phyloP scores from a whole-genome alignment of 257 asterid genomes.

The Buddleja alternifolia region DNA sequence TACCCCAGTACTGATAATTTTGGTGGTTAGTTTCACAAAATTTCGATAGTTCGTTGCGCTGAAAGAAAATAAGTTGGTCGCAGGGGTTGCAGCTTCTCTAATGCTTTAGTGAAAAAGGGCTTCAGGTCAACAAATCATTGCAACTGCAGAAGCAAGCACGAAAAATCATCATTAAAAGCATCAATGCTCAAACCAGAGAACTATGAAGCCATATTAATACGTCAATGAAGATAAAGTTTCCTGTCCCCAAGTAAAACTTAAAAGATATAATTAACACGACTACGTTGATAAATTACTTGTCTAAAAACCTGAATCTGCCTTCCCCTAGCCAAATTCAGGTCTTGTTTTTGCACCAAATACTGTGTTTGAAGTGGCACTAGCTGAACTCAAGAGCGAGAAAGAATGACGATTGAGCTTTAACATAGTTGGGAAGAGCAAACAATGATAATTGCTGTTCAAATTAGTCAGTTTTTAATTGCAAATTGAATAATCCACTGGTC shows the following conservation, averaged over 20 bases:
- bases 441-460: background rate
- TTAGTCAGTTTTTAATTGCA: constrained; percentile 17
- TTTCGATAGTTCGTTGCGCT: constrained; percentile 22
- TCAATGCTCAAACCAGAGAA: background rate
- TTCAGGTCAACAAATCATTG: constrained; percentile 18
- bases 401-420: background rate
- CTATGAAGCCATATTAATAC: background rate
- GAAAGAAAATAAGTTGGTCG: constrained; percentile 18
- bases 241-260: background rate
- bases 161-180: background rate
- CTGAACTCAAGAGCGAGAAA: background rate
- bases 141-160: constrained; percentile 36
- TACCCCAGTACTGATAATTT: constrained; percentile 30
- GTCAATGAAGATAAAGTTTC: background rate
- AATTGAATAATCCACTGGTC: background rate
- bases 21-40: constrained; percentile 32
- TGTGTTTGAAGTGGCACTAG: background rate
- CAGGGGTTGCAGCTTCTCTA: constrained; percentile 17
- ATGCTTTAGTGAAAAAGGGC: constrained; percentile 18
- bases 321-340: constrained; percentile 5
- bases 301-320: background rate
- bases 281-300: background rate
- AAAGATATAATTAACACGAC: background rate
- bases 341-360: constrained; percentile 14
- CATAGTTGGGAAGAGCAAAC: background rate